These are phyloP conservation scores for Candida chauliodis DNA, from an alignment of 805 yeast species.

Conservation along the genomic window DNA sequence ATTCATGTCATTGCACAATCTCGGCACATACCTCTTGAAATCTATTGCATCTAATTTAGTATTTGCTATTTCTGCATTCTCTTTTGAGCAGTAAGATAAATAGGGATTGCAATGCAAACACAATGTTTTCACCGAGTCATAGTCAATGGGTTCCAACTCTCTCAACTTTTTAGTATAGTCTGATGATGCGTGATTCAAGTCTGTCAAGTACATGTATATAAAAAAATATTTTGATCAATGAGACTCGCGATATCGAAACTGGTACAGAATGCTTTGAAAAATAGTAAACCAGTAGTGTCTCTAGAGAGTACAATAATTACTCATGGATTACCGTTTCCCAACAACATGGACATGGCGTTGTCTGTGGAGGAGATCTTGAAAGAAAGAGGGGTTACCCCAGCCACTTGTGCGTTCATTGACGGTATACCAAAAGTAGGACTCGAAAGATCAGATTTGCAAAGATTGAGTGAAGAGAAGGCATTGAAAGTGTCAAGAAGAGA, in stretches of 20 bases:
- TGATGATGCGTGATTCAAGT: background rate
- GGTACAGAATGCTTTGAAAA: conserved; percentile 56
- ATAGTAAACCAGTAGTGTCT: conserved; percentile 68
- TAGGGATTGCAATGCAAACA: conserved; percentile 25
- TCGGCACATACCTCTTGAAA: conserved; percentile 1
- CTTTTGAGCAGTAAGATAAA: conserved; percentile 25
- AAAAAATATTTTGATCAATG: background rate
- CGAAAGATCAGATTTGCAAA: conserved; percentile 39
- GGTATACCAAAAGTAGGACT: conserved; percentile 77
- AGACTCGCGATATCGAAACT: conserved; percentile 39
- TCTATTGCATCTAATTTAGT: conserved; percentile 1
- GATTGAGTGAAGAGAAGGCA: conserved; percentile 43
- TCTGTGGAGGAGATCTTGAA: conserved; percentile 63
- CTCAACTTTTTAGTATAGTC: background rate
- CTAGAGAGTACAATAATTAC: conserved; percentile 85
- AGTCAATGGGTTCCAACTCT: background rate
- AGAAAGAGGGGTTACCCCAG: conserved; percentile 68
- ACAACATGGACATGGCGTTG: conserved; percentile 68
- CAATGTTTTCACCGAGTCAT: conserved; percentile 4
- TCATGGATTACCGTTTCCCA: conserved; percentile 85
- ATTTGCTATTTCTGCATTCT: conserved; percentile 12
- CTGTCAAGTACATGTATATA: background rate
- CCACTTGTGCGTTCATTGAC: conserved; percentile 73
- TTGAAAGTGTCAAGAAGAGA: conserved; percentile 79
- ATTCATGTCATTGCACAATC: conserved; percentile 1